phyloP scores from a whole-genome alignment of 208 protist genomes.

The Naegleria lovaniensis region DNA sequence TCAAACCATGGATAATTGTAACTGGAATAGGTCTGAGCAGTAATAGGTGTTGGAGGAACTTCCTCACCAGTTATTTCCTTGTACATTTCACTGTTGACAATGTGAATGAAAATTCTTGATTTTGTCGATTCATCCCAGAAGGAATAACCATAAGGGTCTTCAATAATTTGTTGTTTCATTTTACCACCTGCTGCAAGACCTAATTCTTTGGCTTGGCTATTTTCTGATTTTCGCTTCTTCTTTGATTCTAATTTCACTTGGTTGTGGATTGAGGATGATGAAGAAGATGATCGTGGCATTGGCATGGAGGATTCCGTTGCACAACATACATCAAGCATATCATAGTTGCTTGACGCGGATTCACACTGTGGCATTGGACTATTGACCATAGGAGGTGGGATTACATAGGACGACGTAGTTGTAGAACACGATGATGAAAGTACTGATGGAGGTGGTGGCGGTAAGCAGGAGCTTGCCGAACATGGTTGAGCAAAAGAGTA shows the following conservation, averaged over 20 bases:
- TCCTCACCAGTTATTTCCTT: background rate
- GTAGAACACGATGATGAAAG: no score
- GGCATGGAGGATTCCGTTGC: no score
- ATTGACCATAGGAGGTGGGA: no score
- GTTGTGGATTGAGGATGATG: no score
- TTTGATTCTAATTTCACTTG: background rate
- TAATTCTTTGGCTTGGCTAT: background rate
- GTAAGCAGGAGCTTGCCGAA: no score
- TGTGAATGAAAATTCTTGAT: background rate
- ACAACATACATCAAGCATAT: no score
- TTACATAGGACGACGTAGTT: no score
- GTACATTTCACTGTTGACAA: slow-evolving; percentile 16
- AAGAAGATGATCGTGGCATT: background rate
- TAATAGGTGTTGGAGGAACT: background rate
- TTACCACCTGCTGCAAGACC: background rate
- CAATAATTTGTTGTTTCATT: slow-evolving; percentile 16
- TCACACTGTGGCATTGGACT: no score
- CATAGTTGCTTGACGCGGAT: no score
- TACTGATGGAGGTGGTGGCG: no score
- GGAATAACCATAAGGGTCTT: background rate
- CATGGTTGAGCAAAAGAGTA: no score
- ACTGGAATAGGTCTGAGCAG: background rate
- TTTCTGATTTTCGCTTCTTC: background rate
- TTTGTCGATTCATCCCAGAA: background rate
- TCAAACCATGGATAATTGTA: slow-evolving; percentile 1